Base-by-base conservation (phyloP, 306 rosid genomes). In the Cucurbita maxima region DNA sequence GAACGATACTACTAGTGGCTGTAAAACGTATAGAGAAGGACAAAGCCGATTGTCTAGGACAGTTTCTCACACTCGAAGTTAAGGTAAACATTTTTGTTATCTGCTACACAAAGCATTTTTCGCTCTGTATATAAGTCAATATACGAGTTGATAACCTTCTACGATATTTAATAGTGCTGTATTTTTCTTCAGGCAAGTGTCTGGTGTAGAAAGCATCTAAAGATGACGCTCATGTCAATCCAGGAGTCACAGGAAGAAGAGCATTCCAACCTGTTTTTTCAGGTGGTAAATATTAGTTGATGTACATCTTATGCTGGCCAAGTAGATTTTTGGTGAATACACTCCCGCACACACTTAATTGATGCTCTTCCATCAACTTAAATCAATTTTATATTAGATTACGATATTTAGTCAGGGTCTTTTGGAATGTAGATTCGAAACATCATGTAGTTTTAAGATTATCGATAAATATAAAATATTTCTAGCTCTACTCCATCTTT, bases 231-330 rank as follows among this genome's bases (percentile, higher is more conserved):
- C 55, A 81, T 93, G 90, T 87, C 94, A 8, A 77, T 84, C 22
- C 86, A 82, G 89, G 98, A 84, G 15, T 93, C 96, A 75, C 87
- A 88, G 78, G 98, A 88, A 64, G 94, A 88, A 37, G 97, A 90
- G 78, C 98, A 93, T 58, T 58, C 73, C 73, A 73, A 79, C 64
- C 73, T 81, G 61, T 93, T 93, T 86, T 90, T 85, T 81, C 87
- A 86, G 97, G 98, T 93, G 82, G 38, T 40, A 19, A 38, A 38
- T 36, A 20, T n/a, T 18, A 43, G 37, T 44, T 22, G 16, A 53
- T 40, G 64, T 73, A 25, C 13, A n/a, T 43, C 76, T 41, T 20
- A 20, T 73, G 53, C 19, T 56, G 5, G 8, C 8, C 1, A 5
- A 34, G 60, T 54, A 16, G 47, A 8, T 16, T 15, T 52, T 40